Conservation (phyloP, 768 basidiomycete genomes). For the Omphalotus guepiniiformis region DNA sequence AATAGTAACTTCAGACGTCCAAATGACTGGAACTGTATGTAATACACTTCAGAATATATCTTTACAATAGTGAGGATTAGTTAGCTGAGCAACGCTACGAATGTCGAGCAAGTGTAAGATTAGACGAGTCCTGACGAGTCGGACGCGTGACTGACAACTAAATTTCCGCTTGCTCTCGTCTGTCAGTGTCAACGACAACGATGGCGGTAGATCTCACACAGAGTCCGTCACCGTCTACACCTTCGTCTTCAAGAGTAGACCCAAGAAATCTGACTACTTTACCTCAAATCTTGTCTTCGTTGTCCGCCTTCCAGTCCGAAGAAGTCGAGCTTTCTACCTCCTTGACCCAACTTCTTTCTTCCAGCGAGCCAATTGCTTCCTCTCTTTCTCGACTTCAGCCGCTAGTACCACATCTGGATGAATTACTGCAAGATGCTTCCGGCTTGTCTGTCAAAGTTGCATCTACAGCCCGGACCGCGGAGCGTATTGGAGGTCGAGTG, state of each 20-base stretch:
- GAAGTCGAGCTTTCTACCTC: slow-evolving; percentile 74
- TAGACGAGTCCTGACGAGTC: too few relatives aligned
- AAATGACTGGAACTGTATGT: too few relatives aligned
- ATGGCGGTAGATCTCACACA: background rate
- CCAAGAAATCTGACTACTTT: slow-evolving; percentile 47
- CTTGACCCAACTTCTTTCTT: slow-evolving; percentile 65
- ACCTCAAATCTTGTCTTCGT: slow-evolving; percentile 67
- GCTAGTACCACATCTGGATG: slow-evolving; percentile 59
- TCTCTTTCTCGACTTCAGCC: slow-evolving; percentile 60
- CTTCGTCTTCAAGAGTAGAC: background rate
- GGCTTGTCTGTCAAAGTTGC: slow-evolving; percentile 56
- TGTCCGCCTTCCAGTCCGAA: slow-evolving; percentile 71
- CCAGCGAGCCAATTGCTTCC: slow-evolving; percentile 57
- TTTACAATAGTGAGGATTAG: too few relatives aligned
- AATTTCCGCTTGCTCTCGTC: too few relatives aligned
- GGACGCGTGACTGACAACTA: too few relatives aligned
- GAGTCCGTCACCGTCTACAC: background rate
- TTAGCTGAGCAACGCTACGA: too few relatives aligned
- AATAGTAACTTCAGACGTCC: too few relatives aligned
- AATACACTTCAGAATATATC: too few relatives aligned
- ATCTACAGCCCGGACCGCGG: slow-evolving; percentile 72
- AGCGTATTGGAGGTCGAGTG: slow-evolving; percentile 90
- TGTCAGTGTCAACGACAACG: too few relatives aligned
- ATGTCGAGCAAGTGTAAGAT: too few relatives aligned
- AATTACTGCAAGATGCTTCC: slow-evolving; percentile 53